A percentile compares a stretch with the other conserved stretches of the same genome.
Evolutionary conservation across 495 filamentous ascomycete genomes (phyloP).

Genomic region (Aspergillus diversus): DNA sequence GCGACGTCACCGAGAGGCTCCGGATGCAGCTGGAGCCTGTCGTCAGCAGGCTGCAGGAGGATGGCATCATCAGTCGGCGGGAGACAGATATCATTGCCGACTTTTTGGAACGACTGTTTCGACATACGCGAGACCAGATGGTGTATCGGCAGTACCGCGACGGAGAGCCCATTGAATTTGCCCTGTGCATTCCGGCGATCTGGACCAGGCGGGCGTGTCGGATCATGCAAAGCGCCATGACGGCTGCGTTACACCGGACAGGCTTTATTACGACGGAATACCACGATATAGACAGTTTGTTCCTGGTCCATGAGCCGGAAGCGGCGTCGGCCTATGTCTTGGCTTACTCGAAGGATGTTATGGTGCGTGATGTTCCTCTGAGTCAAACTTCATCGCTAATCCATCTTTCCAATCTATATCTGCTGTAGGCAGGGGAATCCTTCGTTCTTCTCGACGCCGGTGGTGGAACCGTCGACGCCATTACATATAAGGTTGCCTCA

Average conservation of each 20-base stretch:
- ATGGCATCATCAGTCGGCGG: neutral
- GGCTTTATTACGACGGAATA: neutral
- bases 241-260: constrained; percentile 1
- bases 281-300: constrained; percentile 8
- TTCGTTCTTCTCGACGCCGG: constrained; percentile 14
- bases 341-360: constrained; percentile 2
- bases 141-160: neutral
- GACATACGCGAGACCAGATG: constrained; percentile 3
- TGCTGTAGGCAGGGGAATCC: constrained; percentile 2
- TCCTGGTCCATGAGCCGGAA: constrained; percentile 11
- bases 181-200: constrained; percentile 2
- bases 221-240: constrained; percentile 6
- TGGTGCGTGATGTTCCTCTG: neutral
- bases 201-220: constrained; percentile 4
- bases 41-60: neutral
- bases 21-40: neutral
- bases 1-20: neutral
- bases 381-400: neutral
- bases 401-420: neutral
- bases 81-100: constrained; percentile 13
- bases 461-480: constrained; percentile 11
- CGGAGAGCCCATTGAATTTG: constrained; percentile 5
- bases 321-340: constrained; percentile 4
- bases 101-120: constrained; percentile 2
- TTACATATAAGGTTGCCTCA: constrained; percentile 7